Evolutionary conservation across 139 green algal species (phyloP).

Genomic region (Pleodorina starrii): DNA sequence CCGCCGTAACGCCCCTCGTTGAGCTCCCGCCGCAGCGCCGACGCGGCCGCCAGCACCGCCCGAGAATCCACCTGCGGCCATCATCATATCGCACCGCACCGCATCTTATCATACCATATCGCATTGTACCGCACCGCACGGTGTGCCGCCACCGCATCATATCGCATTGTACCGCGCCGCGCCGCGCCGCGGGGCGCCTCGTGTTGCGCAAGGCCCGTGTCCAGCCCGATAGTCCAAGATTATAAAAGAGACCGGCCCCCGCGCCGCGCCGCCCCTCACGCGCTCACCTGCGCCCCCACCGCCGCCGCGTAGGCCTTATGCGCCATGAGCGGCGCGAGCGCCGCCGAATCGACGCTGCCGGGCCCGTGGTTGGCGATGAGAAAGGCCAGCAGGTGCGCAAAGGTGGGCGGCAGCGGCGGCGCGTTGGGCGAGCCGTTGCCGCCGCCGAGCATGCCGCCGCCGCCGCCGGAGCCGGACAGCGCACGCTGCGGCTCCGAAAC

Average conservation of each 20-base stretch:
- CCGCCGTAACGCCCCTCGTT: conserved; percentile 30
- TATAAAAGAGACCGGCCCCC: too few relatives aligned
- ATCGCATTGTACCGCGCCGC: too few relatives aligned
- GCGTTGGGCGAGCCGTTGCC: not conserved
- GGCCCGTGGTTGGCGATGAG: conserved; percentile 22
- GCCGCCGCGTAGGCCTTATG: not conserved
- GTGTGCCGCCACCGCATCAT: too few relatives aligned
- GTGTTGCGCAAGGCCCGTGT: too few relatives aligned
- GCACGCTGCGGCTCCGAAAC: not conserved
- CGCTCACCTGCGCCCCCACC: not conserved
- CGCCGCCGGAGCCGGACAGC: not conserved
- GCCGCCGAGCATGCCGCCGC: not conserved
- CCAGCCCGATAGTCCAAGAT: too few relatives aligned
- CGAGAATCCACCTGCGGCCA: not conserved
- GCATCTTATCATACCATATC: too few relatives aligned
- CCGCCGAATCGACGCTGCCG: not conserved
- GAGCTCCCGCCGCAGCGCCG: not conserved
- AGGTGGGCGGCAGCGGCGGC: not conserved
- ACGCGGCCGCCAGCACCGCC: not conserved
- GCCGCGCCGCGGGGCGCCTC: too few relatives aligned
- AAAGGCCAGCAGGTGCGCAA: conserved; percentile 22
- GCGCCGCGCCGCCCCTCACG: too few relatives aligned
- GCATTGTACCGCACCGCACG: too few relatives aligned
- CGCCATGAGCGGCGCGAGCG: conserved; percentile 12
- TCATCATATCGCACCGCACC: too few relatives aligned